Evolutionary conservation across 2,329 filamentous ascomycete genomes (phyloP).

Genomic region (Juglanconis sp.): DNA sequence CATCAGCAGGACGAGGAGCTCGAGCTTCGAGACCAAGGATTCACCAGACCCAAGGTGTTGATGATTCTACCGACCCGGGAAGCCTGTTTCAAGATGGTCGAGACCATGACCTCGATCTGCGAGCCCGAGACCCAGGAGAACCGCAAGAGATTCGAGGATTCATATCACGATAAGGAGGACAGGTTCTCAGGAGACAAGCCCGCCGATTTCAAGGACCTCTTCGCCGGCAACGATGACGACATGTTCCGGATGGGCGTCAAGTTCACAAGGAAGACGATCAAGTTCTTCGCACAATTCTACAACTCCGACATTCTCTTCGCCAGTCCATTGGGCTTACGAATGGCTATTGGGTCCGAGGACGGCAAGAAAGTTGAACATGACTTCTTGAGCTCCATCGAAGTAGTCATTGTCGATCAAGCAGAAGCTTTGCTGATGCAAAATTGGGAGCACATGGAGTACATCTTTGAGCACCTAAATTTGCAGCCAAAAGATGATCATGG

Average conservation of each 20-base stretch:
- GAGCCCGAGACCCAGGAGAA: slow-evolving; percentile 92
- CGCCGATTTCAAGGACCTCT: slow-evolving; percentile 83
- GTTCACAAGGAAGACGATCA: slow-evolving; percentile 92
- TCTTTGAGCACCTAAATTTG: slow-evolving; percentile 87
- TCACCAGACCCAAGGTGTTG: slow-evolving; percentile 89
- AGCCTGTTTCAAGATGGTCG: slow-evolving; percentile 74
- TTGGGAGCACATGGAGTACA: slow-evolving; percentile 92
- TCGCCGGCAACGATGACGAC: slow-evolving; percentile 93
- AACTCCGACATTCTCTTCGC: slow-evolving; percentile 93
- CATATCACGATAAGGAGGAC: slow-evolving; percentile 67
- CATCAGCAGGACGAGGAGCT: slow-evolving; percentile 63
- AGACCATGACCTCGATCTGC: slow-evolving; percentile 72
- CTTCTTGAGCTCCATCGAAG: slow-evolving; percentile 89
- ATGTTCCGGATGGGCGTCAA: slow-evolving; percentile 96
- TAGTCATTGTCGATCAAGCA: slow-evolving; percentile 86
- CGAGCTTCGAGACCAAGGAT: slow-evolving; percentile 88
- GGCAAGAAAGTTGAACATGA: slow-evolving; percentile 70
- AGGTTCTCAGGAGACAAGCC: slow-evolving; percentile 72
- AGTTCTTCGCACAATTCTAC: slow-evolving; percentile 94
- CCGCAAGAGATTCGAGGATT: slow-evolving; percentile 84
- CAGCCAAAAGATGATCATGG: slow-evolving; percentile 87
- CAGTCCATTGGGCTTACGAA: slow-evolving; percentile 83
- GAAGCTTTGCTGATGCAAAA: slow-evolving; percentile 97
- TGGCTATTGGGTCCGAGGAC: slow-evolving; percentile 79
- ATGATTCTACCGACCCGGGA: slow-evolving; percentile 87